Conservation (phyloP, 2,329 filamentous ascomycete genomes). For the Apiospora pterosperma region DNA sequence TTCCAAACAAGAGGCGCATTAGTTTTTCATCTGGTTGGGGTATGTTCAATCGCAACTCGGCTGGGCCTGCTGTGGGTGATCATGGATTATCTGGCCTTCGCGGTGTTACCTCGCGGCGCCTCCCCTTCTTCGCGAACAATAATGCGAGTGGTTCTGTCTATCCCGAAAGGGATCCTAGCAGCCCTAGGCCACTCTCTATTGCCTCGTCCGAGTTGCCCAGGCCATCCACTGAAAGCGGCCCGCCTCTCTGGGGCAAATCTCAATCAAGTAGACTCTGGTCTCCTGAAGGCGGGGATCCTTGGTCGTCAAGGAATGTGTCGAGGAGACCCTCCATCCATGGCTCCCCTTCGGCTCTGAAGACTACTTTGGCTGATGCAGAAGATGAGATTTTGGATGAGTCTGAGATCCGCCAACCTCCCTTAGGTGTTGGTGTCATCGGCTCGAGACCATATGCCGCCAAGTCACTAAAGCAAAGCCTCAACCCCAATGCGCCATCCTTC, state of each 20-base stretch:
- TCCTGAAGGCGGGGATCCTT: slow-evolving; percentile 42
- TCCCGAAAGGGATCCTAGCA: slow-evolving; percentile 53
- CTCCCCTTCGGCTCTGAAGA: slow-evolving; percentile 61
- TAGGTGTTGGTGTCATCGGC: slow-evolving; percentile 70
- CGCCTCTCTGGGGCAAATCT: slow-evolving; percentile 62
- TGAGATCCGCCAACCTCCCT: slow-evolving; percentile 50
- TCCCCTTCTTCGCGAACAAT: slow-evolving; percentile 31
- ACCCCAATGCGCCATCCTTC: slow-evolving; percentile 87
- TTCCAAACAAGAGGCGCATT: slow-evolving; percentile 52
- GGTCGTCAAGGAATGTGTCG: slow-evolving; percentile 65
- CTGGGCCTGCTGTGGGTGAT: slow-evolving; percentile 41
- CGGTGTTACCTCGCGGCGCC: slow-evolving; percentile 22
- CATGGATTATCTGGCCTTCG: slow-evolving; percentile 21
- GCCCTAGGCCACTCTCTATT: slow-evolving; percentile 66
- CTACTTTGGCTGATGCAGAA: slow-evolving; percentile 59
- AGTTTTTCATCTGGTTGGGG: slow-evolving; percentile 57
- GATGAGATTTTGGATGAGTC: slow-evolving; percentile 62
- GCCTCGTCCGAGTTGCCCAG: slow-evolving; percentile 69
- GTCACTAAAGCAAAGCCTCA: slow-evolving; percentile 63
- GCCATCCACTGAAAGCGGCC: slow-evolving; percentile 75
- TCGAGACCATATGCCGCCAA: slow-evolving; percentile 59
- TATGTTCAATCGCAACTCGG: slow-evolving; percentile 52
- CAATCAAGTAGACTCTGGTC: slow-evolving; percentile 64
- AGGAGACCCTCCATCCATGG: slow-evolving; percentile 79
- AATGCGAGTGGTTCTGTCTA: slow-evolving; percentile 46